phyloP scores from a whole-genome alignment of 2,329 filamentous ascomycete genomes.

The Cercospora brassicicola region DNA sequence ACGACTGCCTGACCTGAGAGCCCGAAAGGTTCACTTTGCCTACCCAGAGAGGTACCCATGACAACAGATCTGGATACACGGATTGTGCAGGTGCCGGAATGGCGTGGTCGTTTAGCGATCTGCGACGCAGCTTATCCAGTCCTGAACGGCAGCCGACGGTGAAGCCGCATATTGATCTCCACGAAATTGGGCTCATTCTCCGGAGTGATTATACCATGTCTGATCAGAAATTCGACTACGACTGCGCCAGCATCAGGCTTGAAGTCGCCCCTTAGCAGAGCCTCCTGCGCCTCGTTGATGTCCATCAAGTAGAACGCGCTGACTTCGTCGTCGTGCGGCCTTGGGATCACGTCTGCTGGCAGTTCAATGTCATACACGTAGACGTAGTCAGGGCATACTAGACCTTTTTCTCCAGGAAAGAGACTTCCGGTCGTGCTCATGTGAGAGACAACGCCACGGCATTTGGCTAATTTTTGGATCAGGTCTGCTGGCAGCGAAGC shows the following conservation, averaged over 20 bases:
- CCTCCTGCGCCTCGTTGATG: conserved; percentile 68
- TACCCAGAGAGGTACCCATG: not conserved
- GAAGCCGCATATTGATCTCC: conserved; percentile 71
- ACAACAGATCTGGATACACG: not conserved
- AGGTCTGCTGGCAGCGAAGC: conserved; percentile 71
- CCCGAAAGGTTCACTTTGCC: not conserved
- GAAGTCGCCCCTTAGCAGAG: conserved; percentile 70
- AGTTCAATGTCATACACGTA: conserved; percentile 87
- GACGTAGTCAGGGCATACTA: conserved; percentile 85
- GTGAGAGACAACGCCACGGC: conserved; percentile 74
- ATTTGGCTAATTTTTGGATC: conserved; percentile 59
- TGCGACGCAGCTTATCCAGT: conserved; percentile 18
- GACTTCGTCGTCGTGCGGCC: conserved; percentile 83
- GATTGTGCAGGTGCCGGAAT: not conserved
- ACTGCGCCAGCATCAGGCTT: conserved; percentile 92
- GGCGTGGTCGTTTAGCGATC: not conserved
- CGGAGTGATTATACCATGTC: conserved; percentile 73
- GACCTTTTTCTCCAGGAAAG: conserved; percentile 73
- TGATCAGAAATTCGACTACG: conserved; percentile 82
- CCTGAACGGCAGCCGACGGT: conserved; percentile 74
- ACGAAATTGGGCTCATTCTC: conserved; percentile 77
- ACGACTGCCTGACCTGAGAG: not conserved
- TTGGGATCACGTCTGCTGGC: conserved; percentile 64
- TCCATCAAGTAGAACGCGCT: conserved; percentile 75
- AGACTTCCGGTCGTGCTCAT: conserved; percentile 72